Conservation (phyloP, 1,284 basidiomycete genomes). For the Salmacisia buchloeana region DNA sequence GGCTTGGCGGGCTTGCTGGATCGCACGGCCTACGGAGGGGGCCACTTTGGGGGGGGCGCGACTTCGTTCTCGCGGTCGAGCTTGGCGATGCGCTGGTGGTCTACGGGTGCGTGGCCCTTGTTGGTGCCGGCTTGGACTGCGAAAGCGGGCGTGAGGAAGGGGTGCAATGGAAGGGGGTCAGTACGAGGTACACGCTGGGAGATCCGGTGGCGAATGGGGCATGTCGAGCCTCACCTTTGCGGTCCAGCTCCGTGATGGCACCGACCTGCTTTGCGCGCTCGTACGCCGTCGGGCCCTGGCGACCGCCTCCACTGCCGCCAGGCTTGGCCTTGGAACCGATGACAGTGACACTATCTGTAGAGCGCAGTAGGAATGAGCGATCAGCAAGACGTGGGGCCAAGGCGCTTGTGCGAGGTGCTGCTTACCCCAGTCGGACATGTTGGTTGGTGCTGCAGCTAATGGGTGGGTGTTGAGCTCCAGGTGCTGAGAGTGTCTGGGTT, state of each 20-base stretch:
- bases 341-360: constrained; percentile 54
- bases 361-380: not conserved
- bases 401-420: not conserved
- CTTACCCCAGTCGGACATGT: constrained; percentile 23
- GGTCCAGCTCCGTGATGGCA: constrained; percentile 53
- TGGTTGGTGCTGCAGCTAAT: not conserved
- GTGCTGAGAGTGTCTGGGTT: not conserved
- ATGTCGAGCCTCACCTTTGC: constrained; percentile 46
- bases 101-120: constrained; percentile 42
- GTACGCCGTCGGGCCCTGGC: constrained; percentile 52
- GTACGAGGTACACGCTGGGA: not conserved
- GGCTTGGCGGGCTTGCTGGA: constrained; percentile 73
- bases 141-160: not conserved
- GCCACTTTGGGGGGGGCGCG: constrained; percentile 83
- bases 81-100: constrained; percentile 47
- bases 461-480: not conserved
- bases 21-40: constrained; percentile 75
- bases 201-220: not conserved
- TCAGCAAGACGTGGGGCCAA: too few relatives aligned
- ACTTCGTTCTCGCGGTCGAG: constrained; percentile 68
- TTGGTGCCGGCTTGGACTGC: constrained; percentile 38
- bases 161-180: not conserved
- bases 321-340: constrained; percentile 67
- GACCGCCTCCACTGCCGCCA: constrained; percentile 63
- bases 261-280: constrained; percentile 53